Evolutionary conservation across 768 basidiomycete species (phyloP).

Genomic region (Suillus tomentosus): DNA sequence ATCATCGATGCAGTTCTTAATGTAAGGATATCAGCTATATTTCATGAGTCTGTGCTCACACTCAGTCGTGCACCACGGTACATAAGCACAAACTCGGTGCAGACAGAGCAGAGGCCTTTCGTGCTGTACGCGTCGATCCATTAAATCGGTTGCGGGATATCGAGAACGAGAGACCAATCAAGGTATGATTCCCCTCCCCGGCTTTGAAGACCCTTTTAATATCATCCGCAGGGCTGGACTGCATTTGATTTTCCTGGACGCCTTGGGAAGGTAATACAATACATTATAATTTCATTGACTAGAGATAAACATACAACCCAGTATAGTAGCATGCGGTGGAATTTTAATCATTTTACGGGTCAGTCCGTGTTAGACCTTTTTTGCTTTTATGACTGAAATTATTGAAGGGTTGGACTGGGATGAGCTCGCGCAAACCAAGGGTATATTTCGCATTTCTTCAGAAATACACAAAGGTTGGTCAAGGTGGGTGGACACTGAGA

Average conservation of each 20-base stretch:
- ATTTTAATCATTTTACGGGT: constrained; percentile 80
- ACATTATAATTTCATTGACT: constrained; percentile 15
- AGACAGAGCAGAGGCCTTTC: constrained; percentile 70
- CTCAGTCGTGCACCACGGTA: constrained; percentile 12
- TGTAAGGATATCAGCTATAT: constrained; percentile 42
- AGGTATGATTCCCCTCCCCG: constrained; percentile 43
- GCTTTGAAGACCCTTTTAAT: background rate
- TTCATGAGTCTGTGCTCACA: constrained; percentile 7
- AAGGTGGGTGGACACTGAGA: constrained; percentile 71
- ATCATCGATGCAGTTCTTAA: constrained; percentile 90
- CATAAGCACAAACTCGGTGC: constrained; percentile 82
- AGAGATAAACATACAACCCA: constrained; percentile 26
- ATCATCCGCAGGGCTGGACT: constrained; percentile 70
- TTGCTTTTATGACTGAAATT: background rate
- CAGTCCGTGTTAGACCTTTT: constrained; percentile 9
- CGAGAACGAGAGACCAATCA: constrained; percentile 63
- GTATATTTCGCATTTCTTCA: constrained; percentile 73
- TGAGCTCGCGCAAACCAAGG: constrained; percentile 57
- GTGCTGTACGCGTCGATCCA: constrained; percentile 70
- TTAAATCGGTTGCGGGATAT: constrained; percentile 64
- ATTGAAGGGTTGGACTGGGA: constrained; percentile 82
- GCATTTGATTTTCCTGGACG: constrained; percentile 82
- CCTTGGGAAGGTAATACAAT: constrained; percentile 58
- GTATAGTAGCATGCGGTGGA: constrained; percentile 78
- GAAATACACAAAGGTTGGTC: constrained; percentile 81